Evolutionary conservation across 805 yeast genomes (phyloP), one percentile per base, ranked within the genome.

Genomic region (Clavispora asparagi): DNA sequence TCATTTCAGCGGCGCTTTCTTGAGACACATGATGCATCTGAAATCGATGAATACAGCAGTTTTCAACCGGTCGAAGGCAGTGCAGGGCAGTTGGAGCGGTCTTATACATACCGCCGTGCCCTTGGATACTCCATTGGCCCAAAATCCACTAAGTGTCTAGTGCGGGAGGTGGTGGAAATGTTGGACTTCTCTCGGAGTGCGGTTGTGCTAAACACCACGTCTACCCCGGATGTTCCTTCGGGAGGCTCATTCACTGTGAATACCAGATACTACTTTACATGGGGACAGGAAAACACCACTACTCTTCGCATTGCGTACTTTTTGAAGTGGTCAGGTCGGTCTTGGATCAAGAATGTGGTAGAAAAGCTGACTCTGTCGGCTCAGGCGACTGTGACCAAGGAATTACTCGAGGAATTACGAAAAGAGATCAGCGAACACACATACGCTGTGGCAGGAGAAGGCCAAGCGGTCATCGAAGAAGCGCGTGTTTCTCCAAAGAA

Each of bases 311-410:
- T 86, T n/a, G 77, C 90, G n/a, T 87, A 78, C 62, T 79, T 80
- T 70, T 77, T 92, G 36, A 84, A 86, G 40, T 94, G 99, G 99
- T 79, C 85, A 0, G 96, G 94, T 2, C 77, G 85, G 43, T 85
- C 89, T 40, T 85, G 92, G 91, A 77, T 87, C 49, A 85, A 83
- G 60, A 77, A 82, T 23, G 84, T 88, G 0, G 81, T 87, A 48
- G 94, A 87, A 58, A 83, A 77, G 46, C 89, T 87, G 44, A 73
- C 90, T 1, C 77, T 82, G 52, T 80, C 81, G 36, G 94, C 92
- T 9, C 91, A 87, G 50, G 78, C 77, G 46, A 82, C 79, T 6
- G 83, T 82, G 3, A 78, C 86, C 11, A 73, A 71, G 42, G 67
- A 70, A 2, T 50, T 82, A 54, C 65, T 80, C 7, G 69, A 65